These are phyloP conservation scores for Metschnikowia noctiluminum DNA, from an alignment of 805 yeast genomes.

Conservation along the genomic window DNA sequence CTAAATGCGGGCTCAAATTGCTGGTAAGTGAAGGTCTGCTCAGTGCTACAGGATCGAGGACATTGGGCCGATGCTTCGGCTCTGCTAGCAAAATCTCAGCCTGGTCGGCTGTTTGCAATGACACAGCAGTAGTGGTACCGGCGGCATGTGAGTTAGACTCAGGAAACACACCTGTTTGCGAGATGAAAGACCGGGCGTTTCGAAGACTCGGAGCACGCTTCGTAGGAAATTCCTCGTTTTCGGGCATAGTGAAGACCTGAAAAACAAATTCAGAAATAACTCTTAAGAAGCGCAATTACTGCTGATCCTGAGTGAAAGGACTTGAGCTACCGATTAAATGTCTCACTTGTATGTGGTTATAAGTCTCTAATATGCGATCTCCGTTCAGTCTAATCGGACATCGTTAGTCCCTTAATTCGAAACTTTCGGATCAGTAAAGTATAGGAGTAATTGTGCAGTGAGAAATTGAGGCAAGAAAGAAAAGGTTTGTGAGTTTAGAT, in stretches of 20 bases:
- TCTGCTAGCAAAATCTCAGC: slow-evolving; percentile 10
- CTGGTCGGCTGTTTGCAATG: slow-evolving; percentile 14
- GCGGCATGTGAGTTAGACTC: slow-evolving; percentile 6
- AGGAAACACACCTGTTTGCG: not conserved
- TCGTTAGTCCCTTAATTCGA: too few species aligned
- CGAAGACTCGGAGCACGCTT: slow-evolving; percentile 2
- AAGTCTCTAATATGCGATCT: too few species aligned
- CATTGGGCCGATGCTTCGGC: slow-evolving; percentile 1
- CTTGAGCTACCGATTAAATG: too few species aligned
- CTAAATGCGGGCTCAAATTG: slow-evolving; percentile 7
- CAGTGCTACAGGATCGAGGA: slow-evolving; percentile 2
- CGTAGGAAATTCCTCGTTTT: not conserved
- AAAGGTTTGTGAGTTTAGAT: too few species aligned
- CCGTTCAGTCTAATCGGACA: too few species aligned
- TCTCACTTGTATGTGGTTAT: too few species aligned
- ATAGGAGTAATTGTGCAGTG: too few species aligned
- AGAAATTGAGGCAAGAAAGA: too few species aligned
- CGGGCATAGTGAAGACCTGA: not conserved
- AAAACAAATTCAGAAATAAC: too few species aligned
- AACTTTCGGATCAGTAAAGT: too few species aligned
- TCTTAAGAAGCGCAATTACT: too few species aligned
- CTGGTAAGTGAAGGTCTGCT: not conserved
- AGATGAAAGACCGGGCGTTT: slow-evolving; percentile 7
- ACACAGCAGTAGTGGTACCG: slow-evolving; percentile 16
- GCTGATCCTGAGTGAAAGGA: too few species aligned